Evolutionary conservation across 2,329 filamentous ascomycete species (phyloP), one percentile per base, ranked within the genome.

Genomic region (Pestalotiopsis fici): DNA sequence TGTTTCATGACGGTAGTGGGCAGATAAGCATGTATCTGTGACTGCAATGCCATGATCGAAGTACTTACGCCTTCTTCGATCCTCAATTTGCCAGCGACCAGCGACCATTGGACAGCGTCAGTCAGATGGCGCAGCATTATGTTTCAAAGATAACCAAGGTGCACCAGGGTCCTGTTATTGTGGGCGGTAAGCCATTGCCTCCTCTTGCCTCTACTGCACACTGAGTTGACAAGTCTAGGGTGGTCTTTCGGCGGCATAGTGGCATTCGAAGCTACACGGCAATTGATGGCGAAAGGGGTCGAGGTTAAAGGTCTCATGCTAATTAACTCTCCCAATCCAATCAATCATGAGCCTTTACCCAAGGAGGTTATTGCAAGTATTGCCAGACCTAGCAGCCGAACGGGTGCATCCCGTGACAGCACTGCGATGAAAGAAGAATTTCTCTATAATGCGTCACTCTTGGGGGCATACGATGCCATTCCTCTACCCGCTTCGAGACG

Each of bases 231-330:
- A 18, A 57, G 6, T 28, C 2, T 83, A 66, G 87, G 88, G n/a
- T 90, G 87, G 87, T 88, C 84, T 18, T 86, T 86, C 4, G 88
- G 88, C 39, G 87, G 87, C 12, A 84, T 88, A 54, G 82, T 85
- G 64, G 86, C 87, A 15, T 89, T 83, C 70, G 83, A 86, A 65
- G 80, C 80, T 3, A 80, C 81, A 2, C 78, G 78, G 15, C 77
- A 80, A 28, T 74, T 85, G 7, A 76, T 79, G 27, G 73, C 76
- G 31, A 72, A 77, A 31, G 81, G 80, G 4, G 77, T 82, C 63
- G 73, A 70, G 28, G 79, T 82, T 23, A 75, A 77, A 23, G 77
- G 78, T 12, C 72, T 83, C 12, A 73, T 85, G 11, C 75, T 85
- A 15, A 77, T 85, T 27, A 83, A 85, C 70, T 79, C 82, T 0